Evolutionary conservation across 1,139 yeast genomes (phyloP).

Genomic region (Suhomyces terraborum): DNA sequence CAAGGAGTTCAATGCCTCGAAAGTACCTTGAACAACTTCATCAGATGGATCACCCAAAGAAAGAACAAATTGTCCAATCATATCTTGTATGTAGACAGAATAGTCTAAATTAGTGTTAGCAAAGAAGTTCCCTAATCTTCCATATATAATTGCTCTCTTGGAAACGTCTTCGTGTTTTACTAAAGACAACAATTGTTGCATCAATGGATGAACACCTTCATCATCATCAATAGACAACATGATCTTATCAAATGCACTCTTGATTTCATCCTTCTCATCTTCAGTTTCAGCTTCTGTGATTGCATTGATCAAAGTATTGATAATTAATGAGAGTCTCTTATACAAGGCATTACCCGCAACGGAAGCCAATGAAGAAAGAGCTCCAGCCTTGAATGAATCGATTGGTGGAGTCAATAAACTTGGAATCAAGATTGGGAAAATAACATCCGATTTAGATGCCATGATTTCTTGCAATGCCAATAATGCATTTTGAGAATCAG

Average conservation of each 20-base stretch:
- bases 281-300: conserved; percentile 44
- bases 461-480: conserved; percentile 89
- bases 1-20: conserved; percentile 65
- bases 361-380: conserved; percentile 84
- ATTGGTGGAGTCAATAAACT: conserved; percentile 80
- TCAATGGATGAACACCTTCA: conserved; percentile 80
- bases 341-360: conserved; percentile 88
- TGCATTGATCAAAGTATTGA: conserved; percentile 71
- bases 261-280: conserved; percentile 41
- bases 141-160: conserved; percentile 67
- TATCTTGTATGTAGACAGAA: conserved; percentile 71
- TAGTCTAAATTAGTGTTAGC: conserved; percentile 66
- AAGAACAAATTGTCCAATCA: conserved; percentile 69
- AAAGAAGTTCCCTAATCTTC: conserved; percentile 74
- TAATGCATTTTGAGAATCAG: conserved; percentile 76
- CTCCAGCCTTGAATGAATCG: conserved; percentile 80
- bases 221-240: conserved; percentile 72
- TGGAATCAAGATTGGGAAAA: conserved; percentile 93
- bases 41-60: conserved; percentile 72
- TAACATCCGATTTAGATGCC: conserved; percentile 85
- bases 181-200: conserved; percentile 76
- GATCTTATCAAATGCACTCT: conserved; percentile 64
- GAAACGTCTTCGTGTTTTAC: conserved; percentile 74
- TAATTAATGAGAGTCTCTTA: conserved; percentile 68
- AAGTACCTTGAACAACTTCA: conserved; percentile 68